These are phyloP conservation scores for Epichloe bromicola DNA, from an alignment of 2,329 filamentous ascomycete species.

Conservation along the genomic window DNA sequence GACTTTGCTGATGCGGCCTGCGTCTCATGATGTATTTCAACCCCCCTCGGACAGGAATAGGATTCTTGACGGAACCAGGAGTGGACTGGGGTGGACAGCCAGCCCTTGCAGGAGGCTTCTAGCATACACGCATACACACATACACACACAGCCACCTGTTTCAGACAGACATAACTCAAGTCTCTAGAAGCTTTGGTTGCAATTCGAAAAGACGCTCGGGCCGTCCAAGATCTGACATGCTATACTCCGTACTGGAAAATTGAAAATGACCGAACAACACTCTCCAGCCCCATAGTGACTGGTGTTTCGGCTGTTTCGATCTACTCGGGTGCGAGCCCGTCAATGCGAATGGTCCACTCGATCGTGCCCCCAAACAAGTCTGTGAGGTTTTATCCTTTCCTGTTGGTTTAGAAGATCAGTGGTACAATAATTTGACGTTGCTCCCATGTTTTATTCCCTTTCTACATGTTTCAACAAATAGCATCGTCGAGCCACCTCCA, in stretches of 20 bases:
- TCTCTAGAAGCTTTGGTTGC: constrained; percentile 5
- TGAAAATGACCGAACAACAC: constrained; percentile 2
- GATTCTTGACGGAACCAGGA: constrained; percentile 3
- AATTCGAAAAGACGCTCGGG: constrained; percentile 8
- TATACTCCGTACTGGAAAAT: constrained; percentile 1
- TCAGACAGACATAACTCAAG: constrained; percentile 9
- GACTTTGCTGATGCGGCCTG: constrained; percentile 9
- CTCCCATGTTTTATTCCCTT: neutral
- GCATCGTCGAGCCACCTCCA: constrained; percentile 4
- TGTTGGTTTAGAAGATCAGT: constrained; percentile 1
- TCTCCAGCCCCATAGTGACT: constrained; percentile 4
- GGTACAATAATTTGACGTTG: constrained; percentile 1
- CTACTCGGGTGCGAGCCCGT: constrained; percentile 6
- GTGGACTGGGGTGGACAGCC: neutral
- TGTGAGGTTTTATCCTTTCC: constrained; percentile 1
- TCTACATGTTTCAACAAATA: constrained; percentile 5
- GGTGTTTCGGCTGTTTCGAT: constrained; percentile 12
- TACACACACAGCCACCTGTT: constrained; percentile 9
- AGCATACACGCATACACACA: neutral
- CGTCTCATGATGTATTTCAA: constrained; percentile 8
- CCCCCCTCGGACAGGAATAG: constrained; percentile 4
- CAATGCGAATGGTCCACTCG: constrained; percentile 9
- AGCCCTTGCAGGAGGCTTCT: constrained; percentile 4
- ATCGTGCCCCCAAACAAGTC: constrained; percentile 3
- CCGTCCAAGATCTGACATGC: constrained; percentile 9